These are phyloP conservation scores for Jimgerdemannia flammicorona DNA, from an alignment of 192 early-diverging fungal genomes.

Conservation along the genomic window DNA sequence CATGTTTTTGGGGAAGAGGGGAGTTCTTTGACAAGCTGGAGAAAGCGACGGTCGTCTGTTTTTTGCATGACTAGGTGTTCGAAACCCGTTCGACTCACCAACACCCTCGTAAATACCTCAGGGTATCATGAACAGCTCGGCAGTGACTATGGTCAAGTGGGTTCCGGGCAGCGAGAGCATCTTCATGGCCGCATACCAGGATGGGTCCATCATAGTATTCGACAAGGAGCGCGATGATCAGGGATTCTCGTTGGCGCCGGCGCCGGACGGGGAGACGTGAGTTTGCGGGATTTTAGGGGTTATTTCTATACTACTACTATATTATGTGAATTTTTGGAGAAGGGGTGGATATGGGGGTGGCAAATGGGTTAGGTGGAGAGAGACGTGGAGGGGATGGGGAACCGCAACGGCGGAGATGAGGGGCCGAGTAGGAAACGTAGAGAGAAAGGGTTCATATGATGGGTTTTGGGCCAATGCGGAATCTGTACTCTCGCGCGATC, in stretches of 20 bases:
- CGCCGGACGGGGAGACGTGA: slow-evolving; percentile 25
- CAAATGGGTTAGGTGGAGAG: background rate
- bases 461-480: too few relatives aligned
- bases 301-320: slow-evolving; percentile 2
- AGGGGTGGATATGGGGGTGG: background rate
- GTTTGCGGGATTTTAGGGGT: background rate
- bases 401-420: too few relatives aligned
- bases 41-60: background rate
- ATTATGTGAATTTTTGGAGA: slow-evolving; percentile 9
- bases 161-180: slow-evolving; percentile 78
- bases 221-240: slow-evolving; percentile 89
- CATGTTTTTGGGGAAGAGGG: too few relatives aligned
- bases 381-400: too few relatives aligned
- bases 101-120: slow-evolving; percentile 11
- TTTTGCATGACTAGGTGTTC: too few relatives aligned
- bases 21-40: background rate
- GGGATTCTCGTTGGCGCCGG: slow-evolving; percentile 26
- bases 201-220: slow-evolving; percentile 80
- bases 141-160: slow-evolving; percentile 85
- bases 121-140: slow-evolving; percentile 58
- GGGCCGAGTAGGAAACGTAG: too few relatives aligned
- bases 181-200: slow-evolving; percentile 82
- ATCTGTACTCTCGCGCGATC: too few relatives aligned
- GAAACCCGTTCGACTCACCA: too few relatives aligned
- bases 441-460: too few relatives aligned